phyloP scores from a whole-genome alignment of 1,284 basidiomycete species.

The Trichosporon sp. region DNA sequence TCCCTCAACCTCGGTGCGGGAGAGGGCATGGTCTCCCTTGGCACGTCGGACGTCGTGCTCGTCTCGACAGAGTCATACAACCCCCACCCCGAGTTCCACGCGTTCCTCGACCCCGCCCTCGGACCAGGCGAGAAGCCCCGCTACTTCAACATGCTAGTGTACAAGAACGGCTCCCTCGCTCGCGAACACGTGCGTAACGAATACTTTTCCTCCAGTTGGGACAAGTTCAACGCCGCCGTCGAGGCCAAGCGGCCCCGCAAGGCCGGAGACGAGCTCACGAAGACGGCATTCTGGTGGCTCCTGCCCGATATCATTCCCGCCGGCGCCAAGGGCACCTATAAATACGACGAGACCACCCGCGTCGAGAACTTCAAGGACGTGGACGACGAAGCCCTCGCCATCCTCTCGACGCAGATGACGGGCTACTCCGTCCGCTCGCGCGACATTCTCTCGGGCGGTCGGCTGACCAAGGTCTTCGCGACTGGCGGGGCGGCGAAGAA shows the following conservation, averaged over 20 bases:
- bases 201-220: constrained; percentile 67
- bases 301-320: constrained; percentile 60
- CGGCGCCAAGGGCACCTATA: constrained; percentile 45
- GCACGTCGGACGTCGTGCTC: constrained; percentile 85
- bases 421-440: constrained; percentile 47
- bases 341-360: constrained; percentile 40
- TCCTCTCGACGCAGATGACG: constrained; percentile 82
- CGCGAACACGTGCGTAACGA: constrained; percentile 76
- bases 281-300: constrained; percentile 59
- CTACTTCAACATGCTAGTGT: constrained; percentile 60
- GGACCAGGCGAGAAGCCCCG: constrained; percentile 30
- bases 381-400: constrained; percentile 71
- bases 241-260: constrained; percentile 43
- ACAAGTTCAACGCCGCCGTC: constrained; percentile 70
- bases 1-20: constrained; percentile 59
- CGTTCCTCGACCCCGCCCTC: constrained; percentile 60
- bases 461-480: constrained; percentile 69
- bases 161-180: constrained; percentile 71
- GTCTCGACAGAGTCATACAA: constrained; percentile 63
- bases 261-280: too few species aligned
- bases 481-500: constrained; percentile 81
- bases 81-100: constrained; percentile 59
- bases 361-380: constrained; percentile 52
- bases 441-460: constrained; percentile 66
- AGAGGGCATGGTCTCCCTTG: constrained; percentile 85